These are phyloP conservation scores for Pythium grandisporangium DNA, from an alignment of 352 stramenopile species.

Conservation along the genomic window DNA sequence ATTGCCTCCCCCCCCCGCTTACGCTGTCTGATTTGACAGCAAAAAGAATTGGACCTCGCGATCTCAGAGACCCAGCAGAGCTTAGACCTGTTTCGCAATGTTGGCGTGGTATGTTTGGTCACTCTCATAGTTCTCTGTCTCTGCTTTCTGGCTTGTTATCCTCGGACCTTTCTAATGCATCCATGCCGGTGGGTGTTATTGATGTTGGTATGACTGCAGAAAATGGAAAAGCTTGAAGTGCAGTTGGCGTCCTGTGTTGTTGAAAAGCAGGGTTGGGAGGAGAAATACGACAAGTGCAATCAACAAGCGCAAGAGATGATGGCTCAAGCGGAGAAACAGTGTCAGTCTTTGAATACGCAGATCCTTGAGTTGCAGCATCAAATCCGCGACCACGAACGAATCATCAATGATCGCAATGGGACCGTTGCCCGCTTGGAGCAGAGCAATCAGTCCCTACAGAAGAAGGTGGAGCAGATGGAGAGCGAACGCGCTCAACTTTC, in stretches of 20 bases:
- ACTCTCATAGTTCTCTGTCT: too few relatives aligned
- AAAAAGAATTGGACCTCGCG: slow-evolving; percentile 70
- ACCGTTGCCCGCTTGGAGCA: slow-evolving; percentile 24
- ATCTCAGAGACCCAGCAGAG: slow-evolving; percentile 66
- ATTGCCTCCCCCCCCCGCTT: too few relatives aligned
- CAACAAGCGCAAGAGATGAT: slow-evolving; percentile 44
- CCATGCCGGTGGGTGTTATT: too few relatives aligned
- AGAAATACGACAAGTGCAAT: slow-evolving; percentile 53
- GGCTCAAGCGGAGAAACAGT: slow-evolving; percentile 39
- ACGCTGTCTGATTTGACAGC: slow-evolving; percentile 13
- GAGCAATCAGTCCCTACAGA: slow-evolving; percentile 26
- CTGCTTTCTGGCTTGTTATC: too few relatives aligned
- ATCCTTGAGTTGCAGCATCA: slow-evolving; percentile 35
- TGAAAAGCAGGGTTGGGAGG: slow-evolving; percentile 71
- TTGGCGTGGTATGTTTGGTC: slow-evolving; percentile 26
- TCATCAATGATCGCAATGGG: slow-evolving; percentile 29
- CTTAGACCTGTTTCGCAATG: slow-evolving; percentile 41
- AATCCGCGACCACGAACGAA: slow-evolving; percentile 36
- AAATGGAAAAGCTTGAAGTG: slow-evolving; percentile 50
- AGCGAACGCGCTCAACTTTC: slow-evolving; percentile 20
- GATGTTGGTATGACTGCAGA: slow-evolving; percentile 9
- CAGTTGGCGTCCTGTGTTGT: slow-evolving; percentile 39
- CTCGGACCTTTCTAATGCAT: too few relatives aligned
- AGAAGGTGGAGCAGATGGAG: slow-evolving; percentile 36
- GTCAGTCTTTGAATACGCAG: slow-evolving; percentile 36